A percentile compares a stretch with the other conserved stretches of the same genome.
Evolutionary conservation across 2,329 filamentous ascomycete genomes (phyloP).

Genomic region (Pseudodiploospora longispora): DNA sequence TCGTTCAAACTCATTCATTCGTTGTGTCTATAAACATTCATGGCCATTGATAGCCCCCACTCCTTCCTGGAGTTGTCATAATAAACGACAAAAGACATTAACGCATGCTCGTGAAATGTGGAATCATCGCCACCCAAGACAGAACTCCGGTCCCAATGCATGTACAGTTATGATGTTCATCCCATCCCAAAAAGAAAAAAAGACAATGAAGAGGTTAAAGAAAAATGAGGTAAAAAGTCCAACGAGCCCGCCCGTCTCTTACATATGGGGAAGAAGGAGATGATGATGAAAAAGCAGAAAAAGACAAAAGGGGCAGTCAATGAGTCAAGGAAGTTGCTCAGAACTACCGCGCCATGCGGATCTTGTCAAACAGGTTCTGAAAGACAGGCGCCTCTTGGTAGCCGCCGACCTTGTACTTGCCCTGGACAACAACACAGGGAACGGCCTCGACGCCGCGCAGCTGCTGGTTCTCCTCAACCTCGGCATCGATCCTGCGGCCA

Average conservation of each 20-base stretch:
- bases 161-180: background rate
- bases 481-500: constrained; percentile 21
- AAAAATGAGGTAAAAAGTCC: background rate
- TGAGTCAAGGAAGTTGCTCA: background rate
- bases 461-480: constrained; percentile 20
- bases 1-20: too few relatives aligned
- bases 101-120: too few relatives aligned
- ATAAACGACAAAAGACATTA: too few relatives aligned
- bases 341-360: constrained; percentile 21
- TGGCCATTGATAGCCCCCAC: too few relatives aligned
- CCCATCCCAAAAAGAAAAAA: background rate
- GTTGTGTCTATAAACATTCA: too few relatives aligned
- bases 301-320: background rate
- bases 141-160: background rate
- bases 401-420: constrained; percentile 59
- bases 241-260: too few relatives aligned
- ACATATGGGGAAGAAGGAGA: background rate
- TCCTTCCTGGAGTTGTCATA: too few relatives aligned
- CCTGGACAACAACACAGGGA: constrained; percentile 66
- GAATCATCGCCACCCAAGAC: background rate
- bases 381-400: constrained; percentile 62
- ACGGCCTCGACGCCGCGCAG: constrained; percentile 50
- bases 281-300: background rate
- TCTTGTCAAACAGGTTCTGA: constrained; percentile 55
- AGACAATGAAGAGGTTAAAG: background rate